These are phyloP conservation scores for Aspergillus cavernicola DNA, from an alignment of 495 filamentous ascomycete species.

Conservation along the genomic window DNA sequence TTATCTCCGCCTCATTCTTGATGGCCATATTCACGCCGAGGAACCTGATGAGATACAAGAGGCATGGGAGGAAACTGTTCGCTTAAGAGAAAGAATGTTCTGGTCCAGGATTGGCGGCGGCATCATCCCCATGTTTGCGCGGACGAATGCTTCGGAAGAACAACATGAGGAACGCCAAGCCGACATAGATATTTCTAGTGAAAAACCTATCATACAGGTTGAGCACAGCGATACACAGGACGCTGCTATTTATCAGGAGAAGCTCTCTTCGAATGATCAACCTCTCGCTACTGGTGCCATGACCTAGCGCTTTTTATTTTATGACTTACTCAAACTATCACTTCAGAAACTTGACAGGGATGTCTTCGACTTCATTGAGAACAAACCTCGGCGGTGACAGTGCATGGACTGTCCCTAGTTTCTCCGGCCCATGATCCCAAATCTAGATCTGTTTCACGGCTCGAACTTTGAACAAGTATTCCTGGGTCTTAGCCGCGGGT, in stretches of 20 bases:
- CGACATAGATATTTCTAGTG: background rate
- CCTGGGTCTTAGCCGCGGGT: background rate
- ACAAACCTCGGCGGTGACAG: background rate
- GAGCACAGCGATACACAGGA: background rate
- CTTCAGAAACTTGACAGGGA: background rate
- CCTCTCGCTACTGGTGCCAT: background rate
- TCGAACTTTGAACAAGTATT: too few relatives aligned
- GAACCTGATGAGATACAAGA: slow-evolving; percentile 75
- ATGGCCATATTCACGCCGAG: slow-evolving; percentile 74
- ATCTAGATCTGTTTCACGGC: background rate
- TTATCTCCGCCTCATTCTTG: slow-evolving; percentile 83
- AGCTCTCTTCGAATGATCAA: background rate
- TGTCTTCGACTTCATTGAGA: background rate
- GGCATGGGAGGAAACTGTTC: slow-evolving; percentile 91
- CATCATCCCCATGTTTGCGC: slow-evolving; percentile 64
- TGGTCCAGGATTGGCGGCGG: slow-evolving; percentile 90
- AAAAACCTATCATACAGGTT: background rate
- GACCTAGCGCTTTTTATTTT: background rate
- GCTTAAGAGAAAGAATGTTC: slow-evolving; percentile 89
- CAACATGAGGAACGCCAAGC: background rate
- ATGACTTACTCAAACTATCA: background rate
- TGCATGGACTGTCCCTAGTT: background rate
- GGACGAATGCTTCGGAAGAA: slow-evolving; percentile 13
- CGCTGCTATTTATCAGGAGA: background rate
- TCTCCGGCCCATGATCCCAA: background rate